Evolutionary conservation across 176 grass and related monocot species (phyloP), one percentile per base, ranked within the genome.

Genomic region (Dactylis glomerata): DNA sequence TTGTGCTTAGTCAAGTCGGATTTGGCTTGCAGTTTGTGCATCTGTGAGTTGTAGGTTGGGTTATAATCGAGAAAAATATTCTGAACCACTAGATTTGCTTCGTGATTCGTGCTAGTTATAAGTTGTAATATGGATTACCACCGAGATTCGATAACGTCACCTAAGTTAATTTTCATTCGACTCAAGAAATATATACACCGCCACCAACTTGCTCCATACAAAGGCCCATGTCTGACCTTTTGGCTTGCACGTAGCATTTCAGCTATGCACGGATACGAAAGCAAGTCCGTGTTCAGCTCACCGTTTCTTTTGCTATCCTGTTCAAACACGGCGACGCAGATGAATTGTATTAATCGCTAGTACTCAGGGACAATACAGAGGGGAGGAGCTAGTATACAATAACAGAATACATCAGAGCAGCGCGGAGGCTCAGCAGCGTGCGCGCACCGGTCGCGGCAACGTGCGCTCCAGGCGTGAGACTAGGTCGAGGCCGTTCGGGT

Each of bases 141-240:
- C n/a, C n/a, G n/a, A n/a, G n/a, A n/a, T n/a, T n/a, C n/a, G n/a
- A n/a, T n/a, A n/a, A n/a, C n/a, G n/a, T n/a, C n/a, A n/a, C n/a
- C n/a, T n/a, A n/a, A n/a, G n/a, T n/a, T n/a, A n/a, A n/a, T n/a
- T n/a, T n/a, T n/a, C n/a, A n/a, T n/a, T n/a, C n/a, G n/a, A n/a
- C n/a, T 1, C 3, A 16, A 61, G 14, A 5, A 36, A 67, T 9
- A 67, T 68, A 38, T 37, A 8, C 24, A 49, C 17, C 30, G 19
- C 1, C 69, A 30, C 0, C 73, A 75, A 75, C 79, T 47, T 52
- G 8, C 17, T 70, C 15, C 13, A 24, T 12, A 52, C 64, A 32
- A 40, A 15, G 17, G 14, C 14, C 24, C 2, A 28, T 1, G 22
- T 81, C 78, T 81, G 85, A 87, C 85, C 58, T 23, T 81, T 55